phyloP scores from a whole-genome alignment of 257 asterid genomes.

The Linaria vulgaris region DNA sequence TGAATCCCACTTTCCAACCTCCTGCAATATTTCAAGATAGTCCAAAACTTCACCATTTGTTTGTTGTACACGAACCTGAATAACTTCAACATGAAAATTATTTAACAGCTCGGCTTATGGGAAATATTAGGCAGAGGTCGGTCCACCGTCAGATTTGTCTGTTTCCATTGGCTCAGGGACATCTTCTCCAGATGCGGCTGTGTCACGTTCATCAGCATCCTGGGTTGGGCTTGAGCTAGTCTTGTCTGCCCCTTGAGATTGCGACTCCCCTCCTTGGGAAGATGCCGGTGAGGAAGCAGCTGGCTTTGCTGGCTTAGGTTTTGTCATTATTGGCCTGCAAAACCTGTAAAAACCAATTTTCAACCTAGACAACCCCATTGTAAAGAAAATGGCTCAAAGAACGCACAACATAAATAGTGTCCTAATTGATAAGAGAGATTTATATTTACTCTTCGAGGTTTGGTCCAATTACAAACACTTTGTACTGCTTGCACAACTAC shows the following conservation, averaged over 20 bases:
- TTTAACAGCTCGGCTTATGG: too few species aligned
- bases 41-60: too few species aligned
- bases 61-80: too few species aligned
- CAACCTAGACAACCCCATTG: too few species aligned
- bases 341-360: constrained; percentile 38
- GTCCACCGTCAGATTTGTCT: constrained; percentile 43
- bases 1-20: too few species aligned
- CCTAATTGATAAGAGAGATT: background rate
- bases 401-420: background rate
- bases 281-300: constrained; percentile 60
- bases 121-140: background rate
- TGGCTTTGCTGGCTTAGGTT: constrained; percentile 81
- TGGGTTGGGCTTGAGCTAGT: constrained; percentile 28
- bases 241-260: constrained; percentile 41
- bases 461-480: too few species aligned
- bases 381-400: background rate
- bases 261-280: constrained; percentile 56
- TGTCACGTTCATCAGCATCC: constrained; percentile 24
- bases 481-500: too few species aligned
- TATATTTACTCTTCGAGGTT: too few species aligned
- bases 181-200: constrained; percentile 37
- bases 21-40: too few species aligned
- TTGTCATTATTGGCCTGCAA: constrained; percentile 81
- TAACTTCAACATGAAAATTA: too few species aligned
- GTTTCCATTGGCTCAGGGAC: constrained; percentile 77